Conservation (phyloP, 2,329 filamentous ascomycete species). For the Cladosporium halotolerans region DNA sequence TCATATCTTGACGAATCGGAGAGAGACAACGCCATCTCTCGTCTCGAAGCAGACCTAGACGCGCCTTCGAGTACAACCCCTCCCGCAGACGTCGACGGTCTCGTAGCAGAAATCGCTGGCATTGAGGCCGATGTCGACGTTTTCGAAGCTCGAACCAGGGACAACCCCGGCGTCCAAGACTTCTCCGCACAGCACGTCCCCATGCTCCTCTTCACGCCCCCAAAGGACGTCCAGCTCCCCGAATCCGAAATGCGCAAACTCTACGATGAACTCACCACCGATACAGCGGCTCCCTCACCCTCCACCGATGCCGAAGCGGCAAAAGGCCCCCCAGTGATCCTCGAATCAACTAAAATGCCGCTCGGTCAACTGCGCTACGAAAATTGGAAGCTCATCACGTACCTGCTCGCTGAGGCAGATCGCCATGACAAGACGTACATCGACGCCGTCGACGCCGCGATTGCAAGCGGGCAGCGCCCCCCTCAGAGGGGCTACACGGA, state of each 20-base stretch:
- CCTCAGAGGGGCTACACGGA: slow-evolving; percentile 12
- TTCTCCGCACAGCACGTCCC: slow-evolving; percentile 31
- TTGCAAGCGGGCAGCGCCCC: slow-evolving; percentile 19
- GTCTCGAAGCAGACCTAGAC: neutral
- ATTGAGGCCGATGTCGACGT: slow-evolving; percentile 21
- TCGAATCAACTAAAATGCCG: slow-evolving; percentile 23
- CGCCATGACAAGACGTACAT: slow-evolving; percentile 23
- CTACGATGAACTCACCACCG: slow-evolving; percentile 42
- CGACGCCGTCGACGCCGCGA: slow-evolving; percentile 23
- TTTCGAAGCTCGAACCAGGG: slow-evolving; percentile 18
- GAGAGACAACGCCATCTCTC: neutral
- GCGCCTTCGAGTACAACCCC: no score
- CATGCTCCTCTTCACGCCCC: slow-evolving; percentile 30
- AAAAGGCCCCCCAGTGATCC: neutral
- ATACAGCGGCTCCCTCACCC: slow-evolving; percentile 22
- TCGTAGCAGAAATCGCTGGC: slow-evolving; percentile 15
- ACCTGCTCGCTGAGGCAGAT: slow-evolving; percentile 34
- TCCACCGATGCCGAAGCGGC: neutral
- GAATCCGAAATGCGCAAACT: slow-evolving; percentile 31
- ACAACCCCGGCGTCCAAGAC: slow-evolving; percentile 25
- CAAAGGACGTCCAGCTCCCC: slow-evolving; percentile 13
- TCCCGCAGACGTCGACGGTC: neutral
- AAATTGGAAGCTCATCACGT: slow-evolving; percentile 45
- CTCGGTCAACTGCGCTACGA: slow-evolving; percentile 43
- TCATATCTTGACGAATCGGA: slow-evolving; percentile 1